Percentiles rank a stretch among this genome's conserved stretches.
Evolutionary conservation across 495 filamentous ascomycete genomes (phyloP).

Genomic region (Penicillium coprophilum): DNA sequence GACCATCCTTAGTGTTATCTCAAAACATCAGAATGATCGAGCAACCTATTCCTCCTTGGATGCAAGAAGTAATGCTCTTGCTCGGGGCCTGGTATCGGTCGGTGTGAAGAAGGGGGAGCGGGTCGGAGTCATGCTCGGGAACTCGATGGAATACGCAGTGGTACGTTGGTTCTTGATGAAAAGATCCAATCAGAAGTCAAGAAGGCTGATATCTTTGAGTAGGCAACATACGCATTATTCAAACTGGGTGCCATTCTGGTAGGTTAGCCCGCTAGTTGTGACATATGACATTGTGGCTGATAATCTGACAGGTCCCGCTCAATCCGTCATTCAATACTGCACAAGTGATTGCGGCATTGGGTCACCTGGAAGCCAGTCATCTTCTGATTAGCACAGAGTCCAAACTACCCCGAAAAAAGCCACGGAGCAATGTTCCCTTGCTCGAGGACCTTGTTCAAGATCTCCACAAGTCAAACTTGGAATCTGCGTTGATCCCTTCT

Average conservation of each 20-base stretch:
- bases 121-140: slow-evolving; percentile 83
- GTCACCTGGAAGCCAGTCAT: slow-evolving; percentile 71
- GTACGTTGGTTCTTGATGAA: slow-evolving; percentile 36
- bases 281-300: background rate
- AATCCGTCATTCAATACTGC: slow-evolving; percentile 85
- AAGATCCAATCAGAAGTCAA: background rate
- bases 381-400: slow-evolving; percentile 84
- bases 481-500: slow-evolving; percentile 66
- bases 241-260: slow-evolving; percentile 90
- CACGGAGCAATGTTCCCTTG: slow-evolving; percentile 72
- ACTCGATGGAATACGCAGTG: slow-evolving; percentile 77
- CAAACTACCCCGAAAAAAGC: slow-evolving; percentile 77
- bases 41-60: slow-evolving; percentile 77
- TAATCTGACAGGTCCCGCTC: slow-evolving; percentile 63
- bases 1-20: slow-evolving; percentile 54
- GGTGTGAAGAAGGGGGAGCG: slow-evolving; percentile 84
- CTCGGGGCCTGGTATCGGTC: slow-evolving; percentile 66
- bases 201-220: background rate
- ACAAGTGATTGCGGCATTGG: slow-evolving; percentile 77
- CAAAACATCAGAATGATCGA: slow-evolving; percentile 59
- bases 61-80: slow-evolving; percentile 70
- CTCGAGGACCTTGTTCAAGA: slow-evolving; percentile 64
- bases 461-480: slow-evolving; percentile 49
- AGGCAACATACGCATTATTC: slow-evolving; percentile 82
- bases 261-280: slow-evolving; percentile 15